phyloP scores from a whole-genome alignment of 2,329 filamentous ascomycete species.

The Amauroascus niger region DNA sequence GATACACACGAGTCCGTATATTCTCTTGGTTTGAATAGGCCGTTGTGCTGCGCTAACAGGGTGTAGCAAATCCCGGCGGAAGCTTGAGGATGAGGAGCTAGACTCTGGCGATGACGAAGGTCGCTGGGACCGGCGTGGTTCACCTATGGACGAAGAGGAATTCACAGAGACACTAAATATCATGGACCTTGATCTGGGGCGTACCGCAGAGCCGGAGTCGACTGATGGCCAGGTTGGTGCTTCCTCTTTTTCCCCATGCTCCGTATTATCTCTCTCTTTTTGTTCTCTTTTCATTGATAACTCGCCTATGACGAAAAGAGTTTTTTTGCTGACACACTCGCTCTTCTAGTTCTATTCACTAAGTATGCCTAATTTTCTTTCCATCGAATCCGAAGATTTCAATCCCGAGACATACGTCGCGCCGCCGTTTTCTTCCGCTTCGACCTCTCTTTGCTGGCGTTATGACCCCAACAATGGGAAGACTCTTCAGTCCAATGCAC shows the following conservation, averaged over 20 bases:
- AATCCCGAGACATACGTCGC: slow-evolving; percentile 51
- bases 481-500: slow-evolving; percentile 54
- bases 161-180: slow-evolving; percentile 42
- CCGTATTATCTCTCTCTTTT: too few species aligned
- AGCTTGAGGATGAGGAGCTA: slow-evolving; percentile 52
- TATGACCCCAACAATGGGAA: slow-evolving; percentile 50
- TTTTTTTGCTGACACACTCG: neutral
- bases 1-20: slow-evolving; percentile 8
- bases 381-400: slow-evolving; percentile 53
- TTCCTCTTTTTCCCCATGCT: too few species aligned
- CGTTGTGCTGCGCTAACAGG: slow-evolving; percentile 15
- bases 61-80: slow-evolving; percentile 32
- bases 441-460: slow-evolving; percentile 57
- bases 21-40: neutral
- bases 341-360: slow-evolving; percentile 47
- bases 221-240: slow-evolving; percentile 32
- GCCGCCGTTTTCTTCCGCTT: slow-evolving; percentile 54
- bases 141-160: slow-evolving; percentile 38
- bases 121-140: slow-evolving; percentile 44
- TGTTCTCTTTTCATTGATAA: too few species aligned
- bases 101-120: slow-evolving; percentile 55
- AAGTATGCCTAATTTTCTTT: slow-evolving; percentile 54
- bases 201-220: slow-evolving; percentile 48
- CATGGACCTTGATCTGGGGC: slow-evolving; percentile 48
- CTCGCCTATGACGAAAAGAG: neutral